Conservation (phyloP, 2,329 filamentous ascomycete genomes). For the Beauveria caledonica region DNA sequence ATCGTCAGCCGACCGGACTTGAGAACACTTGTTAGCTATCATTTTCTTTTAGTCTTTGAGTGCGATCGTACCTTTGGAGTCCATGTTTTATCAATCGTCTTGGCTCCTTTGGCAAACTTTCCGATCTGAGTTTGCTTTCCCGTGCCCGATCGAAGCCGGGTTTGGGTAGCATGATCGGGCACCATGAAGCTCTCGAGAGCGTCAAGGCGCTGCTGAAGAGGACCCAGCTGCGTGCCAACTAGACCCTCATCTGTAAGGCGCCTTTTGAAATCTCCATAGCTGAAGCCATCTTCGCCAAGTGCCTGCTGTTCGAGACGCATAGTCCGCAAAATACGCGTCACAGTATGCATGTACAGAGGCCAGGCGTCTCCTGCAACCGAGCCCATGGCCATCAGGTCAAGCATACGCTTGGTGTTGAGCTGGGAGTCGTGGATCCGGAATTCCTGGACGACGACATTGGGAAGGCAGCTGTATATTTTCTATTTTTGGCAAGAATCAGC, state of each 20-base stretch:
- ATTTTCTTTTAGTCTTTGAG: background rate
- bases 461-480: constrained; percentile 33
- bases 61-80: background rate
- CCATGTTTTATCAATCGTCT: constrained; percentile 1
- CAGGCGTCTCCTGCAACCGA: constrained; percentile 25
- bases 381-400: constrained; percentile 50
- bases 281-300: constrained; percentile 27
- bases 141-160: background rate
- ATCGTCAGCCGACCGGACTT: constrained; percentile 50
- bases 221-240: constrained; percentile 38
- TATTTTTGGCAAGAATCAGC: constrained; percentile 13
- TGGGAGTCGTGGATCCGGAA: constrained; percentile 43
- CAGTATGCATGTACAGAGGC: constrained; percentile 51
- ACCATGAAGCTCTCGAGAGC: constrained; percentile 57
- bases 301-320: constrained; percentile 41
- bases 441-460: constrained; percentile 38
- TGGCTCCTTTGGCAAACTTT: background rate
- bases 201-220: constrained; percentile 52
- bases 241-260: constrained; percentile 9
- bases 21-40: background rate
- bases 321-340: constrained; percentile 47
- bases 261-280: constrained; percentile 40
- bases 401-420: constrained; percentile 50
- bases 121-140: background rate
- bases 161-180: background rate